Percentiles rank a stretch among this genome's conserved stretches.
phyloP scores from a whole-genome alignment of 805 yeast genomes.

The Suhomyces sp. region DNA sequence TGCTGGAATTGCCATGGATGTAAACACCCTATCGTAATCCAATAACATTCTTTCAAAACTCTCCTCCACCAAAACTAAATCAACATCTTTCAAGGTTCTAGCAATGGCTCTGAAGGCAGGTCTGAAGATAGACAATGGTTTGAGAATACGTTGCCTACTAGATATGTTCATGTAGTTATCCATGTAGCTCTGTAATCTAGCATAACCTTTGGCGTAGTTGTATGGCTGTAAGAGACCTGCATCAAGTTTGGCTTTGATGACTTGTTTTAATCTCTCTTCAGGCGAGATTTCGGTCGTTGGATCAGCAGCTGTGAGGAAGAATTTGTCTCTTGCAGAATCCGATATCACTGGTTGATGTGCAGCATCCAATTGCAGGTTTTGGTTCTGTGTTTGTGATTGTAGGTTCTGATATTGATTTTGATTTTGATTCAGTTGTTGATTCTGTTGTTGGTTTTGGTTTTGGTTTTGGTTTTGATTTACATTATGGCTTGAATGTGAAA shows the following conservation, averaged over 20 bases:
- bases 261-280: constrained; percentile 89
- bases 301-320: constrained; percentile 94
- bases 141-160: constrained; percentile 79
- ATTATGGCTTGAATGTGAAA: no score
- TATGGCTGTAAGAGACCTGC: constrained; percentile 93
- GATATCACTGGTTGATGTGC: constrained; percentile 47
- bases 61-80: constrained; percentile 88
- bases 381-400: constrained; percentile 3
- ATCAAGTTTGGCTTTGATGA: constrained; percentile 88
- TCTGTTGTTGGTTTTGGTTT: constrained; percentile 7
- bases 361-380: constrained; percentile 1
- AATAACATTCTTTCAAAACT: constrained; percentile 89
- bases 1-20: constrained; percentile 97
- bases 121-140: constrained; percentile 80
- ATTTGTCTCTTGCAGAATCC: constrained; percentile 87
- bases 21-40: constrained; percentile 92
- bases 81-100: constrained; percentile 83
- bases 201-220: constrained; percentile 91
- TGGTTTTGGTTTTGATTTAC: not conserved
- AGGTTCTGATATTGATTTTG: constrained; percentile 6
- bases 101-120: constrained; percentile 96
- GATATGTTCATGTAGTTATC: constrained; percentile 85
- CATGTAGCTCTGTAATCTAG: constrained; percentile 85
- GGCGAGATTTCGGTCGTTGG: constrained; percentile 94
- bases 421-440: constrained; percentile 2